A percentile compares a stretch with the other conserved stretches of the same genome.
Evolutionary conservation across 2,329 filamentous ascomycete genomes (phyloP).

Genomic region (Paraphaeosphaeria minitans): DNA sequence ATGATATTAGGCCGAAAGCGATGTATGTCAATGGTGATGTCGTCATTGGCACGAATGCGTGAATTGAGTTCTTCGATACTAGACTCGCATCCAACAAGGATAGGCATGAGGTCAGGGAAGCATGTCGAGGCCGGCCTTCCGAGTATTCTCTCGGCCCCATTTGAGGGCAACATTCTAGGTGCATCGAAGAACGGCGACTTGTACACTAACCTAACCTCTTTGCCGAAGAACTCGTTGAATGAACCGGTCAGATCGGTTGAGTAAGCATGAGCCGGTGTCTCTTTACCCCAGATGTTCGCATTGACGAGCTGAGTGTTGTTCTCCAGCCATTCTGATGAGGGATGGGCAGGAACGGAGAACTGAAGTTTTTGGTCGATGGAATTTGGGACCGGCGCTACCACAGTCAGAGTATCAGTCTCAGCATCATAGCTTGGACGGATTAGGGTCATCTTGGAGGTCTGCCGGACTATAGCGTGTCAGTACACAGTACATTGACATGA

Average conservation of each 20-base stretch:
- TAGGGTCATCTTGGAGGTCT: slow-evolving; percentile 65
- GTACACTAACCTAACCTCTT: slow-evolving; percentile 63
- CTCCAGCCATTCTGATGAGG: slow-evolving; percentile 56
- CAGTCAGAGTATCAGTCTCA: slow-evolving; percentile 53
- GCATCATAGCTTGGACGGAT: slow-evolving; percentile 60
- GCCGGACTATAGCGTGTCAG: slow-evolving; percentile 49
- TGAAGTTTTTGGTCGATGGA: slow-evolving; percentile 36
- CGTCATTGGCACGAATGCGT: slow-evolving; percentile 52
- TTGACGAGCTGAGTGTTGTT: slow-evolving; percentile 56
- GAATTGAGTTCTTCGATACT: slow-evolving; percentile 64
- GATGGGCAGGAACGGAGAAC: slow-evolving; percentile 62
- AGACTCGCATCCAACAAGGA: slow-evolving; percentile 61
- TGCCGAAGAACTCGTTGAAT: slow-evolving; percentile 62
- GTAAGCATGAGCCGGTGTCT: slow-evolving; percentile 64
- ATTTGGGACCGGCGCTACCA: slow-evolving; percentile 54
- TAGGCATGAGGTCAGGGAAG: slow-evolving; percentile 65
- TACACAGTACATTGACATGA: background rate
- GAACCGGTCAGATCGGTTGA: slow-evolving; percentile 55
- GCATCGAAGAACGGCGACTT: slow-evolving; percentile 59
- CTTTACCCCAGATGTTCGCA: slow-evolving; percentile 64
- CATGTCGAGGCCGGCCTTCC: slow-evolving; percentile 60
- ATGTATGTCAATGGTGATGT: slow-evolving; percentile 59
- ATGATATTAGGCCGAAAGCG: slow-evolving; percentile 69
- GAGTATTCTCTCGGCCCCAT: slow-evolving; percentile 59
- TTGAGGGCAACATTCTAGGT: slow-evolving; percentile 60